Evolutionary conservation across 805 yeast species (phyloP), one percentile per base, ranked within the genome.

Genomic region (Vanderwaltozyma tropicalis): DNA sequence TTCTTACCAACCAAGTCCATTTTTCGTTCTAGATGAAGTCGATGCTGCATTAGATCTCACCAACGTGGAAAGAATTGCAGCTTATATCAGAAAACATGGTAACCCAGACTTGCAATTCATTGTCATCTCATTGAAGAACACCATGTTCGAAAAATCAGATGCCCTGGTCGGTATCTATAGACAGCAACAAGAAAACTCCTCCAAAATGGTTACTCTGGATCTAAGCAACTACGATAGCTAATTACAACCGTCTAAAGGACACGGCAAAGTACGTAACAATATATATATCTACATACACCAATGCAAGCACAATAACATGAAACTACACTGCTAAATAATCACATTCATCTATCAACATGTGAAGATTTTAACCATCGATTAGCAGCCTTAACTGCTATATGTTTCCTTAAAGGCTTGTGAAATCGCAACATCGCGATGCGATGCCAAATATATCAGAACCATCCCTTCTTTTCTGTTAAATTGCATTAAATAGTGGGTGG

Each of bases 41-140:
- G 98, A 89, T 63, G 96, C 97, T 0, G 97, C 97, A 0, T 70
- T 89, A 41, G 98, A 89, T 61, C 79, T 83, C 42, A 76, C 85
- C 17, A 89, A 89, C 53, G 96, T 92, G 18, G 75, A 74, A 38
- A 76, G 76, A 51, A 78, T 92, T 41, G 96, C 96, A n/a, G 77
- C 76, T 41, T 92, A 88, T 55, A 85, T 92, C 42, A 71, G 71
- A 35, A 73, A 71, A 42, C 78, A 81, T 48, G 78, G 89, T 2
- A 80, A 85, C 19, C 81, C 86, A 2, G 70, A 74, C 31, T 76
- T 85, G 57, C 98, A 92, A 55, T 86, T 89, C 50, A 86, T 92
- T 57, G 95, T 92, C 32, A 92, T 92, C 43, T 82, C 95, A 31
- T 71, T 92, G 59, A 92, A 89, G 61, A 86, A 81, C 50, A 74